Percentiles rank a stretch among this genome's conserved stretches.
Evolutionary conservation across 2,329 filamentous ascomycete species (phyloP).

Genomic region (Alternaria burnsii): DNA sequence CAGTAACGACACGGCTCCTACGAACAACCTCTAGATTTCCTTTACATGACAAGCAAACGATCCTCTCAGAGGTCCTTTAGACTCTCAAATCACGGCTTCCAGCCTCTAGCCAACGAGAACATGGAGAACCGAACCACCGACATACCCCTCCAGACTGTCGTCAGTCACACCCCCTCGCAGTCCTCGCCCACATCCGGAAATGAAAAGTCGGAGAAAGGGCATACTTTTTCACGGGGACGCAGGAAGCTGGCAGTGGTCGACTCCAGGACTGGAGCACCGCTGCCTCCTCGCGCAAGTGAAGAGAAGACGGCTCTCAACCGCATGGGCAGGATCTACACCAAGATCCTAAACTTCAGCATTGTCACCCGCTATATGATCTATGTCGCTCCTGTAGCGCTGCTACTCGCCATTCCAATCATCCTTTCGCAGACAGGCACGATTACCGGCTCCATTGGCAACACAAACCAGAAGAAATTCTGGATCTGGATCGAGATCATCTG

Average conservation of each 20-base stretch:
- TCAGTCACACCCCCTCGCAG: conserved; percentile 56
- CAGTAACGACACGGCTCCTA: conserved; percentile 23
- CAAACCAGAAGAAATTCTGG: conserved; percentile 68
- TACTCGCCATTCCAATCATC: conserved; percentile 71
- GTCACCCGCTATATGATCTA: conserved; percentile 71
- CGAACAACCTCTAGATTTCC: conserved; percentile 13
- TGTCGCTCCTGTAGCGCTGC: conserved; percentile 64
- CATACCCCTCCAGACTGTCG: conserved; percentile 67
- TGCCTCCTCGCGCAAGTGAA: conserved; percentile 52
- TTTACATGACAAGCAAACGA: conserved; percentile 32
- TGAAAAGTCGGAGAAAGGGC: conserved; percentile 50
- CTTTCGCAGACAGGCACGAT: conserved; percentile 61
- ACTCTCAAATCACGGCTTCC: conserved; percentile 48
- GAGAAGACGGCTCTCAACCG: conserved; percentile 64
- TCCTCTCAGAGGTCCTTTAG: conserved; percentile 47
- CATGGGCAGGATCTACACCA: conserved; percentile 68
- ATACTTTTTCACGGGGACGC: conserved; percentile 50
- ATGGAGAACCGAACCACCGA: conserved; percentile 63
- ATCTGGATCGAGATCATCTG: conserved; percentile 72
- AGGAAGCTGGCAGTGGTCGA: conserved; percentile 38
- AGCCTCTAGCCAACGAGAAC: conserved; percentile 45
- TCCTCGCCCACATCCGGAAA: conserved; percentile 31
- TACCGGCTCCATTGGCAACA: conserved; percentile 60
- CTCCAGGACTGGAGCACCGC: conserved; percentile 42
- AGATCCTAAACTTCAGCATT: conserved; percentile 69